Percentiles rank a stretch among this genome's conserved stretches.
phyloP scores from a whole-genome alignment of 2,329 filamentous ascomycete genomes.

The Claviceps arundinis region DNA sequence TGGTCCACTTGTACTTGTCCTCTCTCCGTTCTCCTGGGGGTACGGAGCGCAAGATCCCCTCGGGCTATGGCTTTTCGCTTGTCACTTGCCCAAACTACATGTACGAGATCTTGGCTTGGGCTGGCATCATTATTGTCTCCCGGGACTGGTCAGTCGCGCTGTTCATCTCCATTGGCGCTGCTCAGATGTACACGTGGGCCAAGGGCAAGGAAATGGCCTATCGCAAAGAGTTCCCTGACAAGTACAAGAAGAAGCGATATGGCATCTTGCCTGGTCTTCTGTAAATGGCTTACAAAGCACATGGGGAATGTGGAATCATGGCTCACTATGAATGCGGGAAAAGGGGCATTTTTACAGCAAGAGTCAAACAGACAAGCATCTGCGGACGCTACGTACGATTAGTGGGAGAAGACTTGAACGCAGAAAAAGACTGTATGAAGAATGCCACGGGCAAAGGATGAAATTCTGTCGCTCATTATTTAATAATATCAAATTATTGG shows the following conservation, averaged over 20 bases:
- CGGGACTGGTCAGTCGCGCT: slow-evolving; percentile 65
- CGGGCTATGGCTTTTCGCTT: slow-evolving; percentile 67
- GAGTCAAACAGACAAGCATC: neutral
- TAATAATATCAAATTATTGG: no score
- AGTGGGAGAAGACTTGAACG: neutral
- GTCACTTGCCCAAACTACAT: slow-evolving; percentile 98
- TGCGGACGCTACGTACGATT: neutral
- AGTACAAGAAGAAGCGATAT: slow-evolving; percentile 89
- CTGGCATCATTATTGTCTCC: slow-evolving; percentile 66
- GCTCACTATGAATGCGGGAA: neutral
- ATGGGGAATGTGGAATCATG: neutral
- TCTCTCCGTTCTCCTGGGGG: slow-evolving; percentile 65
- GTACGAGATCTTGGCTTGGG: slow-evolving; percentile 81
- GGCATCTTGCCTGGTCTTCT: slow-evolving; percentile 69
- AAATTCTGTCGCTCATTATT: no score
- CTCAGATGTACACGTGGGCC: slow-evolving; percentile 79
- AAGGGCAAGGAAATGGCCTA: slow-evolving; percentile 85
- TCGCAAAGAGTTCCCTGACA: slow-evolving; percentile 78
- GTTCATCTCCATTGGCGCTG: slow-evolving; percentile 60
- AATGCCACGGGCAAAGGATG: neutral
- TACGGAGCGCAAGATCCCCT: slow-evolving; percentile 78
- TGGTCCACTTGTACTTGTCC: slow-evolving; percentile 67
- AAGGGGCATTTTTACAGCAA: neutral
- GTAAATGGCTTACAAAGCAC: slow-evolving; percentile 25
- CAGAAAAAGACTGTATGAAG: neutral